phyloP scores from a whole-genome alignment of 2,329 filamentous ascomycete genomes.

The Ceratocystis ficicola region DNA sequence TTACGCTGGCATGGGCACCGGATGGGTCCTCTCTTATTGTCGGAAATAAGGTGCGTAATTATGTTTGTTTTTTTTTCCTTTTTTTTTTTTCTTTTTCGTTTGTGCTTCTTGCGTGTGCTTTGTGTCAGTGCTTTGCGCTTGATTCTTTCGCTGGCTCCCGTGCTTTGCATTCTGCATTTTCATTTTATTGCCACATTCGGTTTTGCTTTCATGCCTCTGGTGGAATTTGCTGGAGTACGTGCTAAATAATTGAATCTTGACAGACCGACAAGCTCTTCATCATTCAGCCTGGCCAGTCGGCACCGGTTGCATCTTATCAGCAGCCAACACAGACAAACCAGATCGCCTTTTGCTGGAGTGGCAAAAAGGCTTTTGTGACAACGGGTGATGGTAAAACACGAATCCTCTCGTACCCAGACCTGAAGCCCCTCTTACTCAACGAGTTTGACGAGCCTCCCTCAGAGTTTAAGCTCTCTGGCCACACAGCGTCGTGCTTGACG shows the following conservation, averaged over 20 bases:
- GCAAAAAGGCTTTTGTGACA: slow-evolving; percentile 56
- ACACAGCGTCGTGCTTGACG: slow-evolving; percentile 59
- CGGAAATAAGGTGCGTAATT: slow-evolving; percentile 50
- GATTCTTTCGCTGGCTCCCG: too few species aligned
- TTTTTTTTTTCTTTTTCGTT: not conserved
- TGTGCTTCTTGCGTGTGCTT: slow-evolving; percentile 1
- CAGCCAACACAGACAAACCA: slow-evolving; percentile 58
- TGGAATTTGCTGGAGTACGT: not conserved
- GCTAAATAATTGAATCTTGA: not conserved
- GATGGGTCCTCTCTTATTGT: slow-evolving; percentile 58
- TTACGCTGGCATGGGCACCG: slow-evolving; percentile 62
- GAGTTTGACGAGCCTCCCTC: slow-evolving; percentile 34
- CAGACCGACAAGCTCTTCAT: slow-evolving; percentile 52
- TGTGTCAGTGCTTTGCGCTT: not conserved
- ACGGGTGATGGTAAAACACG: slow-evolving; percentile 59
- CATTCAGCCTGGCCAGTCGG: slow-evolving; percentile 47
- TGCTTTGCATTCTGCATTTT: too few species aligned
- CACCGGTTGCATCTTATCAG: slow-evolving; percentile 45
- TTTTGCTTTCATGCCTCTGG: not conserved
- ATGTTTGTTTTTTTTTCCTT: slow-evolving; percentile 26
- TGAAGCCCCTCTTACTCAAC: slow-evolving; percentile 43
- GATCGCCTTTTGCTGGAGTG: slow-evolving; percentile 61
- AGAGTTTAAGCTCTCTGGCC: slow-evolving; percentile 55
- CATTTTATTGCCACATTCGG: not conserved
- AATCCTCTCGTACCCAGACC: slow-evolving; percentile 55